These are phyloP conservation scores for Sporothrix variecibatus DNA, from an alignment of 2,329 filamentous ascomycete species.

Conservation along the genomic window DNA sequence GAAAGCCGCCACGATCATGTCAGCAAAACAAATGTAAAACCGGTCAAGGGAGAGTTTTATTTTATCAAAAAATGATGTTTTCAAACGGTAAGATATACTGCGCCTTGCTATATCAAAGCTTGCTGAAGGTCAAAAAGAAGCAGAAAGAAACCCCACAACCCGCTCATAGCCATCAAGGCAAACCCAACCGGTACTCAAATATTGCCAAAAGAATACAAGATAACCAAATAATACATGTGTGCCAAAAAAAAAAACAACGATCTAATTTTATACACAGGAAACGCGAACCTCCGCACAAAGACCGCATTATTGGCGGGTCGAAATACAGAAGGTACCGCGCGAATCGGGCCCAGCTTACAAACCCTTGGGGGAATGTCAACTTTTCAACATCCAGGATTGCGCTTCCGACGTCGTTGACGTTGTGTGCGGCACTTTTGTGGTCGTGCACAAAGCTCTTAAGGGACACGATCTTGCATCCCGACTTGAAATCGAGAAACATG, in stretches of 20 bases:
- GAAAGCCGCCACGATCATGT: not conserved
- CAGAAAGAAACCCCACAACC: not conserved
- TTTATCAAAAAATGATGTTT: not conserved
- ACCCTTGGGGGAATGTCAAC: conserved; percentile 62
- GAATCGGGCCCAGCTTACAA: conserved; percentile 93
- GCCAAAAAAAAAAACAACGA: not conserved
- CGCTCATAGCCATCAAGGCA: not conserved
- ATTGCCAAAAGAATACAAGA: conserved; percentile 6
- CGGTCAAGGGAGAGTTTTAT: not conserved
- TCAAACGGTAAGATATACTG: not conserved
- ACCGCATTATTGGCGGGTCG: conserved; percentile 65
- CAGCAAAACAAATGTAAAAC: not conserved
- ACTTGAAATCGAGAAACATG: conserved; percentile 91
- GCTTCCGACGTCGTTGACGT: conserved; percentile 75
- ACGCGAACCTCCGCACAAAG: not conserved
- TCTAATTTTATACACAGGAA: conserved; percentile 19
- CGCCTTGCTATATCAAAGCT: not conserved
- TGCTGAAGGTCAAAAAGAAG: not conserved
- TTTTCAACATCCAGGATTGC: conserved; percentile 78
- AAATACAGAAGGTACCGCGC: conserved; percentile 86
- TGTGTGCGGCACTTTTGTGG: conserved; percentile 74
- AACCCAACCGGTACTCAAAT: not conserved
- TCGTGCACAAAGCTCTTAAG: conserved; percentile 88
- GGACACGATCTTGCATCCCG: conserved; percentile 86
- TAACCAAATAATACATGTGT: conserved; percentile 8